Base-by-base conservation (phyloP, 495 filamentous ascomycete species). In the Lasiosphaeria miniovina region DNA sequence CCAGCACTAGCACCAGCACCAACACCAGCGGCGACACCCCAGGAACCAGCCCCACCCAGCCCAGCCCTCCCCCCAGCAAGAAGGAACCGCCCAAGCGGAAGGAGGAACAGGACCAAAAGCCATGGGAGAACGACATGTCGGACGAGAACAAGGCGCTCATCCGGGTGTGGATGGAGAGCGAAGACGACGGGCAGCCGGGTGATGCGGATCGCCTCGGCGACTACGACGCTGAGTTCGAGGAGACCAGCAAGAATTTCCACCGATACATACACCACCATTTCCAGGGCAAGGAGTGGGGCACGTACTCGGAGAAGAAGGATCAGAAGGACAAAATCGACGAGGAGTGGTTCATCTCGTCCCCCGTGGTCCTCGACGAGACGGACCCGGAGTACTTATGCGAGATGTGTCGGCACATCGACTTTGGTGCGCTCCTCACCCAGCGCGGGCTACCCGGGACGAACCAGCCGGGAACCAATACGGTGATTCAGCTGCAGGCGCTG, bases 321-420 rank as follows among this genome's bases (percentile, higher is more conserved):
- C 9, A 3, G 6, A 52, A 41, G 3, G 24, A 45, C 56, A 50
- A 14, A n/a, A 40, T 17, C n/a, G 61, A 63, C 11, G 61, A 59
- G 40, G 61, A 63, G 32, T 63, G 61, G 61, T 63, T 60, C 52
- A 63, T 63, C 33, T 31, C 57, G 36, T 56, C 52, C 3, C 61
- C 61, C 7, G 9, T 35, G 0, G 32, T 57, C 9, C 38, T 57
- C 10, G 38, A 52, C 4, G 32, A 43, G 15, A 49, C n/a, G 48
- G 53, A 63, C 32, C 61, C 57, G 1, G 57, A 63, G 35, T 63
- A 63, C 31, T 53, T 63, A 2, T 63, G 61, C 52, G 61, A 59
- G 3, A 63, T 63, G 61, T 63, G 61, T 48, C 43, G 61, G 4
- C 61, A 63, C 4, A 57, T 63, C 8, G 57, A 63, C 38, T 63